Base-by-base conservation (phyloP, 2,329 filamentous ascomycete genomes). In the Nothomitra cinnamomea region DNA sequence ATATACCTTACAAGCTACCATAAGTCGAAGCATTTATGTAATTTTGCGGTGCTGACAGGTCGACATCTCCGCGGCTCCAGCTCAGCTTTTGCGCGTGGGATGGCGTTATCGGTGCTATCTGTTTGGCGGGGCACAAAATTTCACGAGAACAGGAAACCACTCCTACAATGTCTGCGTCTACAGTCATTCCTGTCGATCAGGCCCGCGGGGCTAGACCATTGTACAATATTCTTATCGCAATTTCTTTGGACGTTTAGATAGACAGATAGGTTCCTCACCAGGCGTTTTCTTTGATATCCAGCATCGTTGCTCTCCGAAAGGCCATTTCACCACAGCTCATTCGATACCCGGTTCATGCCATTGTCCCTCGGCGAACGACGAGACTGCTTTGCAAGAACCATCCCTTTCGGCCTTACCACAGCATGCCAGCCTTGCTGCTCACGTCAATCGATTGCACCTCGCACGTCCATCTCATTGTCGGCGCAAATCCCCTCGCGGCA, bases 401-500 rank as follows among this genome's bases (percentile, higher is more conserved):
- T 10, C 4, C 28, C 28, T 19, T 41, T 41, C 5, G 38, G 5
- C 4, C 49, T 3, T 22, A 5, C 13, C 17, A 3, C 36, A 49
- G 13, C 17, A 73, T 73, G 70, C 61, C 66, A 35, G 70, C 73
- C 38, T 72, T 82, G 2, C 73, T 94, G 52, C 79, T 94, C 49
- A 83, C 85, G 47, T 81, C 85, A 50, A 74, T 83, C 59, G 80
- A 88, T 64, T 82, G 80, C 62, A 74, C 74, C 51, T 75, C 72
- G 49, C 83, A 87, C 63, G 67, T 89, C 41, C 92, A 98, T 66
- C 74, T 98, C 55, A 79, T 98, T 61, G 68, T 96, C 58, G 92
- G 92, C 56, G 82, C 83, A 35, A 92, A 89, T 62, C 81, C 90
- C 13, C 76, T 98, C 41, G 90, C 92, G n/a, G 83, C 84, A 52